Conservation (phyloP, 2,329 filamentous ascomycete species). For the Metarhizium guizhouense region DNA sequence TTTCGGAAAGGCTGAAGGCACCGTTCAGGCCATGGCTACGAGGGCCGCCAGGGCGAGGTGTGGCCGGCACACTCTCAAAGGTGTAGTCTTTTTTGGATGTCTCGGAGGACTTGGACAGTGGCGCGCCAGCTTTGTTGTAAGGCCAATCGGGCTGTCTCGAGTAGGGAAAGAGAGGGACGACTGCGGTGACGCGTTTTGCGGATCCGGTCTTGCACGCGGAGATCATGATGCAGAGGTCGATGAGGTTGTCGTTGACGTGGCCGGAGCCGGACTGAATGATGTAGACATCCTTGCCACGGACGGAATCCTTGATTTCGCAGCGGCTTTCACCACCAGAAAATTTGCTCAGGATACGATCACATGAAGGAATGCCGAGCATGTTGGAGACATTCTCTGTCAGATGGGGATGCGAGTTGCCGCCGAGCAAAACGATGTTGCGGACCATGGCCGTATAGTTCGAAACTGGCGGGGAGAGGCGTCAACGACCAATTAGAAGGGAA, state of each 20-base stretch:
- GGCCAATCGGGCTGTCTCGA: constrained; percentile 92
- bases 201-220: constrained; percentile 96
- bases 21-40: constrained; percentile 56
- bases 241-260: constrained; percentile 89
- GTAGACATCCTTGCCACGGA: constrained; percentile 97
- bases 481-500: background rate
- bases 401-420: constrained; percentile 84
- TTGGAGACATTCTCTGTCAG: constrained; percentile 82
- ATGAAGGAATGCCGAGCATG: constrained; percentile 76
- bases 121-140: constrained; percentile 91
- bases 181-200: constrained; percentile 84
- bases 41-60: constrained; percentile 64
- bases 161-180: constrained; percentile 93
- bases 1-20: constrained; percentile 60
- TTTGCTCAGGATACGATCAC: constrained; percentile 77
- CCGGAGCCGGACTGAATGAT: constrained; percentile 93
- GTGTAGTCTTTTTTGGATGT: constrained; percentile 58
- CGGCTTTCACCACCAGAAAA: constrained; percentile 94
- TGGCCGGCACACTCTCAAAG: constrained; percentile 86
- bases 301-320: constrained; percentile 92
- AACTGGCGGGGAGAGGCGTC: background rate
- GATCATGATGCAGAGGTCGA: constrained; percentile 96
- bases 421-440: constrained; percentile 87
- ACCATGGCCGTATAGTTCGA: constrained; percentile 54
- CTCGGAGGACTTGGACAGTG: constrained; percentile 61